Evolutionary conservation across 2,329 filamentous ascomycete species (phyloP).

Genomic region (Trichophyton verrucosum): DNA sequence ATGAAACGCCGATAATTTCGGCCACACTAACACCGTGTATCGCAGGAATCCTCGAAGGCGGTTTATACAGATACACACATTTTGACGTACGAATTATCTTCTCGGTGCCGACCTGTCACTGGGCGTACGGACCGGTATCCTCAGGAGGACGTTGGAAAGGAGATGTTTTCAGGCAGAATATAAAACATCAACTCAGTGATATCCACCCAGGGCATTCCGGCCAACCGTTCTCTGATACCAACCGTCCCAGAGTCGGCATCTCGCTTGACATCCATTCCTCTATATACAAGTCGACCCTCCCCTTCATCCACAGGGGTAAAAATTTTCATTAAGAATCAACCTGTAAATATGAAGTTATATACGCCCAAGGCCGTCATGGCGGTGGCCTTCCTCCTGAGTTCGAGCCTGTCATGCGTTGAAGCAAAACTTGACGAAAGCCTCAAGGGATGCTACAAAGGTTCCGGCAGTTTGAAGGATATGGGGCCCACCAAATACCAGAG

Average conservation of each 20-base stretch:
- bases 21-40: neutral
- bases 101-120: neutral
- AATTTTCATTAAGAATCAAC: too few relatives aligned
- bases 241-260: neutral
- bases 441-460: slow-evolving; percentile 42
- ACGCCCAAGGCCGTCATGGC: slow-evolving; percentile 6
- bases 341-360: slow-evolving; percentile 7
- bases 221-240: neutral
- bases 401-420: neutral
- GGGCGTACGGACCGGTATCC: neutral
- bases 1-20: neutral
- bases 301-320: neutral
- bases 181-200: neutral
- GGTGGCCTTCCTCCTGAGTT: slow-evolving; percentile 6
- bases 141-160: neutral
- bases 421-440: neutral
- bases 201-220: neutral
- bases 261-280: neutral
- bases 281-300: neutral
- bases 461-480: slow-evolving; percentile 36
- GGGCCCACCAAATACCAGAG: slow-evolving; percentile 42
- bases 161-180: neutral
- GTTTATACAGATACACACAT: neutral
- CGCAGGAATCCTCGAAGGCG: neutral
- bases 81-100: neutral